Evolutionary conservation across 1,284 basidiomycete genomes (phyloP).

Genomic region (Fistulina hepatica): DNA sequence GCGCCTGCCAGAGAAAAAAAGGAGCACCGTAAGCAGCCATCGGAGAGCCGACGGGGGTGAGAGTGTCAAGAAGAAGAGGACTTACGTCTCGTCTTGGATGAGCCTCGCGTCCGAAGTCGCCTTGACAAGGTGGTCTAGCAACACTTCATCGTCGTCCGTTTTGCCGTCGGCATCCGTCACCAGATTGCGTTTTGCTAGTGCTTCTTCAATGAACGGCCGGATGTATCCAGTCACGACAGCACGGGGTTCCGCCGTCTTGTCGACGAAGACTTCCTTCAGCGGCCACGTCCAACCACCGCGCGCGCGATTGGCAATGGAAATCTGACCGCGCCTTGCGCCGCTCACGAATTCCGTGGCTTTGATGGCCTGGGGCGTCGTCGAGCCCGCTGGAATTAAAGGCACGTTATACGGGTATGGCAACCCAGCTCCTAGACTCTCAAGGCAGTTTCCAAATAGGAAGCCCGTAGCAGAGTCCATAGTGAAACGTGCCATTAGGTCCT

Average conservation of each 20-base stretch:
- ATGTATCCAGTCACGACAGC: constrained; percentile 28
- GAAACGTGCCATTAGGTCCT: constrained; percentile 33
- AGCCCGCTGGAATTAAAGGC: background rate
- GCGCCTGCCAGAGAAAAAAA: constrained; percentile 25
- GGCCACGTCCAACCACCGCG: constrained; percentile 30
- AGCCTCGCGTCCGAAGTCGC: constrained; percentile 20
- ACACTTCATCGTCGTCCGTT: constrained; percentile 15
- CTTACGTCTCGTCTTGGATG: constrained; percentile 19
- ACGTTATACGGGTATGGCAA: constrained; percentile 22
- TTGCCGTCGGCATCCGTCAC: constrained; percentile 6
- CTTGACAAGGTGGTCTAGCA: constrained; percentile 24
- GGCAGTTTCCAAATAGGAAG: constrained; percentile 30
- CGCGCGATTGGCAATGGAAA: constrained; percentile 20
- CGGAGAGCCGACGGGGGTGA: constrained; percentile 12
- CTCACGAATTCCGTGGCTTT: constrained; percentile 10
- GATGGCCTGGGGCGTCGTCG: constrained; percentile 7
- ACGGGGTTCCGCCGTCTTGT: constrained; percentile 27
- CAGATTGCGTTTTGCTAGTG: constrained; percentile 10
- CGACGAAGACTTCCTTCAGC: constrained; percentile 26
- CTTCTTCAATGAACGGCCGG: constrained; percentile 25
- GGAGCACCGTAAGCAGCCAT: constrained; percentile 29
- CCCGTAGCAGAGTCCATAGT: constrained; percentile 36
- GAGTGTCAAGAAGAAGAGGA: background rate
- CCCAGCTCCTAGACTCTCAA: constrained; percentile 19
- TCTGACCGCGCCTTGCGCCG: constrained; percentile 12